Conservation (phyloP, 2,329 filamentous ascomycete species). For the Metarhizium robertsii region DNA sequence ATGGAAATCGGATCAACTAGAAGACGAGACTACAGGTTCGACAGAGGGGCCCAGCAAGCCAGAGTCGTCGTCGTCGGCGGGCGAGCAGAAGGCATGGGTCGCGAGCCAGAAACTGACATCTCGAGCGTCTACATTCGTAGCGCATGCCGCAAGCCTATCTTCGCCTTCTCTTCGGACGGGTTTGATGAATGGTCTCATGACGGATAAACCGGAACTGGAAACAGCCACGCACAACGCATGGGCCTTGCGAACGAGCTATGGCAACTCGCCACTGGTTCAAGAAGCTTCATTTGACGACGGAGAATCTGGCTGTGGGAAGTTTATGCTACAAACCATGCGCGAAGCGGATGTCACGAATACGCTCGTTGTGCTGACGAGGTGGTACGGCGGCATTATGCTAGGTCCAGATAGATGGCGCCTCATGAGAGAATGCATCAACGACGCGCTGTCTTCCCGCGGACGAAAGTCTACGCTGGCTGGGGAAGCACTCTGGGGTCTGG, state of each 20-base stretch:
- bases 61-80: conserved; percentile 7
- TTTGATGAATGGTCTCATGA: conserved; percentile 38
- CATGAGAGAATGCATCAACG: conserved; percentile 47
- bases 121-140: conserved; percentile 48
- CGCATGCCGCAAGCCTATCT: conserved; percentile 32
- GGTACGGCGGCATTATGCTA: conserved; percentile 54
- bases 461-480: conserved; percentile 28
- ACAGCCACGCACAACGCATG: conserved; percentile 51
- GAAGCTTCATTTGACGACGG: conserved; percentile 51
- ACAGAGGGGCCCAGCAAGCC: conserved; percentile 6
- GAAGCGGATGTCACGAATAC: conserved; percentile 41
- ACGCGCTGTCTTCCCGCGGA: conserved; percentile 41
- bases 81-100: conserved; percentile 33
- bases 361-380: conserved; percentile 50
- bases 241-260: conserved; percentile 29
- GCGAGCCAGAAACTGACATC: conserved; percentile 40
- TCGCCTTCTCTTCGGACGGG: conserved; percentile 31
- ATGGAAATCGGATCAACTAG: conserved; percentile 15
- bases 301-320: conserved; percentile 48
- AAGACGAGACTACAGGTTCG: background rate
- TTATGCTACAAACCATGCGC: conserved; percentile 45
- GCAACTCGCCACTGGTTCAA: conserved; percentile 29
- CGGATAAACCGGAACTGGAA: conserved; percentile 37
- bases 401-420: conserved; percentile 54
- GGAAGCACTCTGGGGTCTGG: conserved; percentile 53